Evolutionary conservation across 83 land plant species (phyloP), one percentile per base, ranked within the genome.

Genomic region (Picea mariana): DNA sequence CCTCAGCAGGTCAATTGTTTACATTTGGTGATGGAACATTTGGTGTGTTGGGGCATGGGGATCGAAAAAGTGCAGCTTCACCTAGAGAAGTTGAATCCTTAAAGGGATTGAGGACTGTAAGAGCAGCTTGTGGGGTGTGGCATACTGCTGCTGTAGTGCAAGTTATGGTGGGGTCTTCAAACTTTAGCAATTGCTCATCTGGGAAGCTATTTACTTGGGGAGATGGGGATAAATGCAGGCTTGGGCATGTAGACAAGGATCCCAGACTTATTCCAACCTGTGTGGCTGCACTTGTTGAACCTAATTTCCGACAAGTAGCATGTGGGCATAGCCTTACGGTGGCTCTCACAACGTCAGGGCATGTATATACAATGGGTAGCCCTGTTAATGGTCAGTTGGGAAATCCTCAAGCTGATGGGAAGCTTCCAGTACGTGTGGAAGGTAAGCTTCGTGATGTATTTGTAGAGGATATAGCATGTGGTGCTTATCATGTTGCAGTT

Each of bases 201-300:
- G 93, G 95, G 60, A 94, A 93, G 84, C 89, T 94, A 6, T 94
- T 94, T 73, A 94, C 97, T 2, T 94, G 99, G 99, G 99, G 99
- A 0, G 96, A 94, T 86, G 99, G 99, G 17, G 97, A 97, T 79
- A 94, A 93, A 80, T 87, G 90, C 23, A 87, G 85, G 67, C 90
- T 97, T 59, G 99, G 99, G 55, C 99, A 96, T 83, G 96, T 94
- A 38, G 97, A 97, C 87, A 91, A 87, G 76, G 97, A 93, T 60
- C 75, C 93, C n/a, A 90, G 89, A 80, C 90, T 96, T 64, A 82
- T 93, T 72, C 99, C 99, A 55, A 86, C 91, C 15, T 88, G 95
- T 84, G 96, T 97, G 9, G 82, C 91, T 58, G 87, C 95, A 6
- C 82, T 97, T 24, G 83, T 82, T 44, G 92, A 91, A 52, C 82